Conservation (phyloP, 768 basidiomycete genomes). For the Lanmaoa rubissima region DNA sequence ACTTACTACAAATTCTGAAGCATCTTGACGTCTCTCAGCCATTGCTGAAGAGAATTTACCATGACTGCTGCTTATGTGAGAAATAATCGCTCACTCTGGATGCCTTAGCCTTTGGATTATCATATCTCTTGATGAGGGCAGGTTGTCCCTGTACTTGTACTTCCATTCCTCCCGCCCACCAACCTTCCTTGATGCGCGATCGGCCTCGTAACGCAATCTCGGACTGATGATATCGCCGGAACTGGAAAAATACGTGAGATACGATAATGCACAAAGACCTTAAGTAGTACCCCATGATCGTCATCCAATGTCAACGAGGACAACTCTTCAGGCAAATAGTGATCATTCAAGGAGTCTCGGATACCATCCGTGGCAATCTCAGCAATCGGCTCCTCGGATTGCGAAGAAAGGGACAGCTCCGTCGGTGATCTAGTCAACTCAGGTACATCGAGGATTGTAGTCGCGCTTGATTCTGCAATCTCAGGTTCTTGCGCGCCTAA, state of each 20-base stretch:
- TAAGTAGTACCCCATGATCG: conserved; percentile 34
- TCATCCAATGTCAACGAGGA: conserved; percentile 22
- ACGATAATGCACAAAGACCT: not conserved
- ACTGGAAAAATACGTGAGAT: conserved; percentile 33
- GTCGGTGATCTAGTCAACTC: not conserved
- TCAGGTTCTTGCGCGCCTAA: not conserved
- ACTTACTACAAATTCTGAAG: conserved; percentile 51
- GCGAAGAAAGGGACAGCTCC: not conserved
- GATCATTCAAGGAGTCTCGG: conserved; percentile 17
- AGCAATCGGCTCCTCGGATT: conserved; percentile 7
- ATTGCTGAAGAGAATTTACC: conserved; percentile 33
- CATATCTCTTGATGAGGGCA: conserved; percentile 45
- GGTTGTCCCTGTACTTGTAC: conserved; percentile 41
- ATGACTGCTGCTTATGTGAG: not conserved
- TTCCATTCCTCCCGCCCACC: conserved; percentile 46
- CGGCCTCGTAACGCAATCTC: conserved; percentile 40
- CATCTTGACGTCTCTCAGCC: conserved; percentile 49
- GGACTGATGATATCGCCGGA: conserved; percentile 49
- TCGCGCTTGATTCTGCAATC: not conserved
- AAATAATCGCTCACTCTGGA: conserved; percentile 27
- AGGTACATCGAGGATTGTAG: conserved; percentile 2
- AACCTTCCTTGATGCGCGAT: conserved; percentile 40
- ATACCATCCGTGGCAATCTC: conserved; percentile 23
- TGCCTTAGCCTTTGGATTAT: conserved; percentile 34
- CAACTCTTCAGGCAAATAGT: conserved; percentile 21